Evolutionary conservation across 208 protist species (phyloP), one percentile per base, ranked within the genome.

Genomic region (Acanthamoeba sp.): DNA sequence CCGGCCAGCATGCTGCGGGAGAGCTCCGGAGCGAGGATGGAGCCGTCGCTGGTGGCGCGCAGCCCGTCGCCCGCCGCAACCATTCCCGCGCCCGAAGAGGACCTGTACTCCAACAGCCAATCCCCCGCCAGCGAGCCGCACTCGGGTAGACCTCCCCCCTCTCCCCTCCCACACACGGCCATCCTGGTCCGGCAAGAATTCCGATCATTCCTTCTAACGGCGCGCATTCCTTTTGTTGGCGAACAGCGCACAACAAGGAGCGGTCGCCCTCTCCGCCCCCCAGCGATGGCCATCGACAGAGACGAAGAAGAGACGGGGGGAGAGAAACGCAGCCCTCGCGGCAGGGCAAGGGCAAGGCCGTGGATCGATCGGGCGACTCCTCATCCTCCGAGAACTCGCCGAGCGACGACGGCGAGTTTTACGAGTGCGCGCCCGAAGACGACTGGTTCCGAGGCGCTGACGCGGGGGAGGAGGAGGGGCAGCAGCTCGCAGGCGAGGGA

Each of bases 381-480:
- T 57, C 40, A 12, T 87, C 76, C 4, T 57, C 40, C 38, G 73
- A 84, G 22, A 50, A n/a, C 48, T 87, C 78, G 78, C 27, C 78
- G 5, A 87, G 78, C 48, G 78, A 91, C 40, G 85, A 66, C 55
- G 55, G 66, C 27, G 84, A 91, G 29, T 91, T 91, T 24, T 91
- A 57, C 42, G 85, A 91, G 62, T 91, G 50, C 27, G 62, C 55
- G 20, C 85, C 52, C 18, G 85, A 91, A n/a, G 85, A 91, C 29
- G 85, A 91, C 34, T 73, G 55, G 55, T 69, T 73, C 85, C 32
- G 14, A 29, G 82, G 29, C 29, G 16, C 18, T 38, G n/a, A n/a
- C n/a, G 45, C 29, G 45, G 82, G 42, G 24, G 55, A n/a, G 1
- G 20, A 42, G 7, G 22, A 45, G 69, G 69, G 10, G 69, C 69